Evolutionary conservation across 495 filamentous ascomycete genomes (phyloP), one percentile per base, ranked within the genome.

Genomic region (Podospora anserina): DNA sequence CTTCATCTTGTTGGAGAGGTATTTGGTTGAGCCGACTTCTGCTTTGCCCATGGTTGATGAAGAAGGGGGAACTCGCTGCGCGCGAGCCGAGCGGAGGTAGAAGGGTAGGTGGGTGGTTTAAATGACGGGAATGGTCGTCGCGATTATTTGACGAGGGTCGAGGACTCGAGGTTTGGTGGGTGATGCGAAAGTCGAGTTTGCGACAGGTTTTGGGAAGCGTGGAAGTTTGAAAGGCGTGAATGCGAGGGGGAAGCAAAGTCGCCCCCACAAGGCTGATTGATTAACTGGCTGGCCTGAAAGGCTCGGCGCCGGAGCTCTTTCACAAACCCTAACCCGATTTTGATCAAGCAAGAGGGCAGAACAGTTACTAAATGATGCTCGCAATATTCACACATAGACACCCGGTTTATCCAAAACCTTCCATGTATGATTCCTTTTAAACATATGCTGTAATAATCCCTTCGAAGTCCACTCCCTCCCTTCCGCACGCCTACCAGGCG

Each of bases 1-100:
- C 77, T 97, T 97, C 78, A 97, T 87, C 78, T 92, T 90, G 80
- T 98, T 98, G 78, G 84, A 86, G 61, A 98, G 85, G 70, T 91
- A 85, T 75, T 98, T 98, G 4, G 88, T 92, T 32, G 87, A 88
- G 27, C 95, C 96, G 23, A 91, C 88, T 83, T 98, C 95, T 68
- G 96, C 96, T 81, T 89, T 89, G 65, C 91, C 91, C 96, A 98
- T 99, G n/a, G 74, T 91, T 82, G 65, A 65, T 39, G 34, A 5
- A 11, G 7, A 27, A 19, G 2, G 19, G 57, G 54, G 28, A 68
- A 66, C 66, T 72, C 68, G 70, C 73, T 72, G 57, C 75, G 74
- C 69, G 70, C 55, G 72, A 71, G 72, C 68, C 74, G 64, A 39
- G 74, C 74, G 71, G 58, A 18, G 18, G 34, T 23, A 26, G 30